phyloP scores from a whole-genome alignment of 441 rosid genomes.

The Mallotus repandus region DNA sequence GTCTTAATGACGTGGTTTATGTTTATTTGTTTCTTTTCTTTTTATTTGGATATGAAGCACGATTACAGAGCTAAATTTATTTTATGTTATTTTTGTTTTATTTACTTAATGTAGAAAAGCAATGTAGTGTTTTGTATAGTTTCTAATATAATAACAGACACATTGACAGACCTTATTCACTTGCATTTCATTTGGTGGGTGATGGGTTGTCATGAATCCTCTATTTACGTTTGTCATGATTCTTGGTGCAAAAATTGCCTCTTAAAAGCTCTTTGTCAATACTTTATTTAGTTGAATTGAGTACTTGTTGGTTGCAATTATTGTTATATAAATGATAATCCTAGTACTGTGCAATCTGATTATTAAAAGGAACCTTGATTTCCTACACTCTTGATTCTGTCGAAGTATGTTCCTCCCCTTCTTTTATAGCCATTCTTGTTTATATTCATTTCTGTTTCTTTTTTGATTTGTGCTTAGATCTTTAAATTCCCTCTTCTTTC shows the following conservation, averaged over 20 bases:
- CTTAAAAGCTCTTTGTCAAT: neutral
- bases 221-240: neutral
- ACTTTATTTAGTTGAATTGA: neutral
- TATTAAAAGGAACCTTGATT: neutral
- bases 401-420: no score
- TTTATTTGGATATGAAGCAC: no score
- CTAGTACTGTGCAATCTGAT: neutral
- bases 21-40: no score
- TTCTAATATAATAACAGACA: neutral
- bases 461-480: no score
- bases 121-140: neutral
- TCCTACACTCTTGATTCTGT: no score
- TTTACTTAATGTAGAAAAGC: neutral
- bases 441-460: no score
- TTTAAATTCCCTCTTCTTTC: no score
- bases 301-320: neutral
- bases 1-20: neutral
- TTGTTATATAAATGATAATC: neutral
- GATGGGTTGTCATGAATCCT: neutral
- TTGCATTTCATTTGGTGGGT: neutral
- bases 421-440: no score
- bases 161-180: slow-evolving; percentile 25
- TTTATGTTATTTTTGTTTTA: no score
- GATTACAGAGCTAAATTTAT: no score
- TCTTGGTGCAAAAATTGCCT: neutral